A percentile compares a stretch with the other conserved stretches of the same genome.
These are phyloP conservation scores for Yarrowia alimentaria DNA, from an alignment of 805 yeast species.

Conservation along the genomic window DNA sequence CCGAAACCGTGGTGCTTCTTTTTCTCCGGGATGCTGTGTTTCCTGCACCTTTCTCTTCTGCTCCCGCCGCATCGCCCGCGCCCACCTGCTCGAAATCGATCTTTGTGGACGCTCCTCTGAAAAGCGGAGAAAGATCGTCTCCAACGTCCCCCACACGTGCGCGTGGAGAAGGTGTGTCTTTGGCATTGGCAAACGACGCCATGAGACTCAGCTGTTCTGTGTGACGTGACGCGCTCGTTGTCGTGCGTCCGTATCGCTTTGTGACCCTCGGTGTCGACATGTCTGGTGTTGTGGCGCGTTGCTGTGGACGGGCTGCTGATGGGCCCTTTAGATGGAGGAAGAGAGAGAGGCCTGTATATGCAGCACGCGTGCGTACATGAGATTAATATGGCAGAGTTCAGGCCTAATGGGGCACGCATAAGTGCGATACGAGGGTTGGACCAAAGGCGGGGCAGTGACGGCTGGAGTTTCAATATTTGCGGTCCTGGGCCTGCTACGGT, in stretches of 20 bases:
- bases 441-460: no score
- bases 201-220: slow-evolving; percentile 12
- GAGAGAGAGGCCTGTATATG: not conserved
- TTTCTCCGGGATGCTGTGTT: not conserved
- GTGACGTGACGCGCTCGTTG: not conserved
- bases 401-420: no score
- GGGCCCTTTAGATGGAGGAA: no score
- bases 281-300: not conserved
- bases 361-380: no score
- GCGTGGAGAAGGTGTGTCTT: slow-evolving; percentile 6
- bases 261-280: slow-evolving; percentile 9
- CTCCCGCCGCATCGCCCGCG: no score
- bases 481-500: no score
- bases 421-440: no score
- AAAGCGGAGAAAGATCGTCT: not conserved
- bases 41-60: not conserved
- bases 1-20: no score
- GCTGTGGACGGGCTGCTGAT: not conserved
- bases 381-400: no score
- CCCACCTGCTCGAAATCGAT: no score
- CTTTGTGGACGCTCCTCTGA: not conserved
- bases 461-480: no score
- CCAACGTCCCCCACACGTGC: no score
- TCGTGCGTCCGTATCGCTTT: slow-evolving; percentile 6
- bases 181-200: slow-evolving; percentile 4